Conservation (phyloP, 768 basidiomycete genomes). For the Trichaptum fuscoviolaceum region DNA sequence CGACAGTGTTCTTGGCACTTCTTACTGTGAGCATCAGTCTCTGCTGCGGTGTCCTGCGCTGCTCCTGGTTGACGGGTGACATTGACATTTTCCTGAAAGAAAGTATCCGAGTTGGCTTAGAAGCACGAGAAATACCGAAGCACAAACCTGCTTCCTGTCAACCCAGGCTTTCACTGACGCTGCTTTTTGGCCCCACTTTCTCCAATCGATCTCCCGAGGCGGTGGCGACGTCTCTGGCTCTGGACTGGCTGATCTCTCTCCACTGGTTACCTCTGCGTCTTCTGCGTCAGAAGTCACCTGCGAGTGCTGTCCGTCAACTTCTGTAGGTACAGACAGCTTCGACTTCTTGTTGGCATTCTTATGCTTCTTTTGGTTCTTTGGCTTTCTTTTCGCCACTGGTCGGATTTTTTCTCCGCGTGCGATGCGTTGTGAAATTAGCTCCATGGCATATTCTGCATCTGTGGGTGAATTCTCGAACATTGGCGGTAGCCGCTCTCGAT, state of each 20-base stretch:
- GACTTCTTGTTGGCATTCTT: not conserved
- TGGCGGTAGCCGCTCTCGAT: constrained; percentile 44
- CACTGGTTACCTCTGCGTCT: not conserved
- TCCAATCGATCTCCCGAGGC: constrained; percentile 39
- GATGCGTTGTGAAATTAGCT: constrained; percentile 56
- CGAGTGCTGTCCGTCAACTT: not conserved
- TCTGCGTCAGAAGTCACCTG: not conserved
- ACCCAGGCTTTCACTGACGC: constrained; percentile 41
- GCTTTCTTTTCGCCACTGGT: constrained; percentile 4
- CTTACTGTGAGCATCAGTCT: not conserved
- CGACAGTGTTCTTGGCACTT: not conserved
- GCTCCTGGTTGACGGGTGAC: not conserved
- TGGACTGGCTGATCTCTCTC: not conserved
- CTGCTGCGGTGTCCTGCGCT: not conserved
- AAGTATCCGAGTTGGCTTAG: not conserved
- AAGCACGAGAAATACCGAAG: not conserved
- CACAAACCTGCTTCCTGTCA: constrained; percentile 21
- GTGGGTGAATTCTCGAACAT: constrained; percentile 53
- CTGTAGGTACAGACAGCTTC: not conserved
- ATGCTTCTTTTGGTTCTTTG: constrained; percentile 1
- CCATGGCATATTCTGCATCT: constrained; percentile 67
- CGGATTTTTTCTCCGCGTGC: constrained; percentile 45
- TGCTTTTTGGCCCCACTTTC: constrained; percentile 48
- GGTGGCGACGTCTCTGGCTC: not conserved
- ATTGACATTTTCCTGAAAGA: not conserved